Evolutionary conservation across 179 eudicot species (phyloP), one percentile per base, ranked within the genome.

Genomic region (Silene vulgaris): DNA sequence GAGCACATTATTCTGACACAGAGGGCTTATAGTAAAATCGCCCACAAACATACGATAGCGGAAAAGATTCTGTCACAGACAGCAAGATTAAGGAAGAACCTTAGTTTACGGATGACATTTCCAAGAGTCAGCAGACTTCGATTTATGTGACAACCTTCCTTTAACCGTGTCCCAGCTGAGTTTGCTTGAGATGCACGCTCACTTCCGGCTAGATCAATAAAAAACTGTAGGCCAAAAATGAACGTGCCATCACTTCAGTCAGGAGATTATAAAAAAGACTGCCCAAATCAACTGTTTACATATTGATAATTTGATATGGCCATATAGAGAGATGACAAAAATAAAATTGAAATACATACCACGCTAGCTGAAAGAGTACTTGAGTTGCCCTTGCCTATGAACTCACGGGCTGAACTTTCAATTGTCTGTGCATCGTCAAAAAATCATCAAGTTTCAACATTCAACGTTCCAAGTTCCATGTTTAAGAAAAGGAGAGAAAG

Each of bases 141-240:
- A 75, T 94, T 94, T 28, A 94, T 94, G 82, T 94, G 98, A 80
- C 97, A 94, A 60, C 98, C 98, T 87, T 94, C 98, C 81, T 94
- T 94, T 72, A 94, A 84, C 69, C 97, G 88, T 70, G 90, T 79
- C 32, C 98, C 98, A 71, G 90, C 96, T 69, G 98, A 91, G 76
- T 86, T 78, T 30, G 98, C 87, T 86, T 94, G 98, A 74, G 98
- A 89, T 82, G 98, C 97, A 81, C 98, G 97, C 87, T 94, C 98
- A 86, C 98, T 94, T 79, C 98, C 98, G 28, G 98, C 98, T 78
- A 94, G 87, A 89, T 94, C 98, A 81, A 94, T 90, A 81, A 94
- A 94, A 80, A 90, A 91, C 98, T 94, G 89, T 75, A 83, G 37
- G 78, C 17, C 54, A 84, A 63, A 29, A 26, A 67, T 56, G 14